Conservation (phyloP, 441 rosid species). For the Hura crepitans region DNA sequence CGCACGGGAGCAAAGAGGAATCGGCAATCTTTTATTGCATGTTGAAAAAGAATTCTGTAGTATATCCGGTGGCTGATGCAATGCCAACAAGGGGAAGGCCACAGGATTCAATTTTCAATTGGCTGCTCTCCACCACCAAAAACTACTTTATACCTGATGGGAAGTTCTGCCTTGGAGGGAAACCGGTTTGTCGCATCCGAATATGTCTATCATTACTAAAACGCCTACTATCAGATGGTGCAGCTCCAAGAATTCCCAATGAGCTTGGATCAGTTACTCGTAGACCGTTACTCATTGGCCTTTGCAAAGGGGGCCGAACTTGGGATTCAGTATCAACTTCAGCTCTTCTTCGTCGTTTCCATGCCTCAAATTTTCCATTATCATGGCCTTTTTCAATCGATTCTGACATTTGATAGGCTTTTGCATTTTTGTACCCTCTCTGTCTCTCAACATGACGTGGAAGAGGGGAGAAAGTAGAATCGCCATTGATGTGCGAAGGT, state of each 20-base stretch:
- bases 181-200: conserved; percentile 57
- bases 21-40: conserved; percentile 27
- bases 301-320: conserved; percentile 41
- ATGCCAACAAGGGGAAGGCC: conserved; percentile 30
- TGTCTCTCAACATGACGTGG: conserved; percentile 46
- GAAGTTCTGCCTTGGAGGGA: conserved; percentile 54
- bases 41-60: conserved; percentile 41
- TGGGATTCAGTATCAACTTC: conserved; percentile 44
- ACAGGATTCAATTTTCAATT: conserved; percentile 21
- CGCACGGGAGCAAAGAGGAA: conserved; percentile 18
- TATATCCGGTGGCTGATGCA: conserved; percentile 29
- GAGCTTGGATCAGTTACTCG: conserved; percentile 61
- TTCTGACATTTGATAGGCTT: conserved; percentile 42
- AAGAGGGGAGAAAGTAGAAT: conserved; percentile 39
- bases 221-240: conserved; percentile 69
- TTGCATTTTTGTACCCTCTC: conserved; percentile 46
- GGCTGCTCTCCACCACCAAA: conserved; percentile 21
- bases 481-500: conserved; percentile 65
- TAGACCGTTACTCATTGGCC: conserved; percentile 35
- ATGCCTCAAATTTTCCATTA: conserved; percentile 67
- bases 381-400: conserved; percentile 55
- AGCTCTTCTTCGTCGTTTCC: conserved; percentile 78
- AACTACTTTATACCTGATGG: conserved; percentile 39
- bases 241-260: conserved; percentile 91
- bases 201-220: conserved; percentile 46